Percentiles rank a stretch among this genome's conserved stretches.
Evolutionary conservation across 208 protist species (phyloP).

Genomic region (Zelonia costaricensis): DNA sequence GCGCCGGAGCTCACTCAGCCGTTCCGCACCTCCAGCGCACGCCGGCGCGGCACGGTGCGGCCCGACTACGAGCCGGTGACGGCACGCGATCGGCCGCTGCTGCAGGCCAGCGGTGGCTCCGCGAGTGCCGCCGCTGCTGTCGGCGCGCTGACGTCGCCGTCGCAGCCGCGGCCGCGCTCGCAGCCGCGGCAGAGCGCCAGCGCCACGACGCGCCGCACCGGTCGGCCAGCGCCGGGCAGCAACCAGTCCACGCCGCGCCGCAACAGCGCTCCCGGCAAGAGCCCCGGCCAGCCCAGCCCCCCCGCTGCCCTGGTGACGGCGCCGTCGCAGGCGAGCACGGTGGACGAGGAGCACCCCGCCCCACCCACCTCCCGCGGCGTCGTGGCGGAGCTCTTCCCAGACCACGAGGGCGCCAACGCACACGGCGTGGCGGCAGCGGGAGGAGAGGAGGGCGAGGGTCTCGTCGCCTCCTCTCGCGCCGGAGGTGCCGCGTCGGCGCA

Average conservation of each 20-base stretch:
- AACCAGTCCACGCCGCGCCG: constrained; percentile 9
- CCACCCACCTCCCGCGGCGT: background rate
- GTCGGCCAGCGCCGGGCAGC: background rate
- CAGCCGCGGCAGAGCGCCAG: background rate
- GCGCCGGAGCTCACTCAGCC: constrained; percentile 28
- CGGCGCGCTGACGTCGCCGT: background rate
- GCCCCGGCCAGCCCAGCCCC: background rate
- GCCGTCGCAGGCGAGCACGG: too few relatives aligned
- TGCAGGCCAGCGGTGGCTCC: background rate
- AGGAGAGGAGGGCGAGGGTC: background rate
- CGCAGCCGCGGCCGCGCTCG: constrained; percentile 11
- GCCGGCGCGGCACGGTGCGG: constrained; percentile 17
- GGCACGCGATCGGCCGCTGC: constrained; percentile 3
- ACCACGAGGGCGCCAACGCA: background rate
- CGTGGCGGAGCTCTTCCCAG: background rate
- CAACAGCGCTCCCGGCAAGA: constrained; percentile 9
- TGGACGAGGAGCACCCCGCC: too few relatives aligned
- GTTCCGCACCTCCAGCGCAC: constrained; percentile 8
- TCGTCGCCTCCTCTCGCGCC: background rate
- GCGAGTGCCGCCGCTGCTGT: background rate
- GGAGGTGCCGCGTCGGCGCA: too few relatives aligned
- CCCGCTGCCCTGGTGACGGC: too few relatives aligned
- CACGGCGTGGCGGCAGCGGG: background rate
- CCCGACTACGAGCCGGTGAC: constrained; percentile 43
- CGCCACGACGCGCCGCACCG: background rate